A percentile compares a stretch with the other conserved stretches of the same genome.
Conservation (phyloP, 1,284 basidiomycete species). For the Microbotryomycetes sp. region DNA sequence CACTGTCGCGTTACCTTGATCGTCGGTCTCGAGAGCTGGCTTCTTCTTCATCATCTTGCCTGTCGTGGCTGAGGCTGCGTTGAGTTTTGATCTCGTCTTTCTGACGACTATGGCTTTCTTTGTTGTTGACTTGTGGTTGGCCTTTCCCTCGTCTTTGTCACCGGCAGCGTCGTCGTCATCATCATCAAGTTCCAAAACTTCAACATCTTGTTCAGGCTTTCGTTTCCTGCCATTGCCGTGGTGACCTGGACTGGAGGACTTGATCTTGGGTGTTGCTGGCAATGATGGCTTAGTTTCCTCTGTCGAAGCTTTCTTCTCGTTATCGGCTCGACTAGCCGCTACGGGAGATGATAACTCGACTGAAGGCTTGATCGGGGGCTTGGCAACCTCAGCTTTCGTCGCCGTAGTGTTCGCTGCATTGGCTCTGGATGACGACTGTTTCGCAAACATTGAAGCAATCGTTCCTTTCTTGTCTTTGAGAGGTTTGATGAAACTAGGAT, state of each 20-base stretch:
- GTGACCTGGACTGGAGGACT: not conserved
- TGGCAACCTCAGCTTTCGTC: too few species aligned
- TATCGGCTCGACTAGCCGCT: not conserved
- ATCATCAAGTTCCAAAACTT: not conserved
- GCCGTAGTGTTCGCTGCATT: not conserved
- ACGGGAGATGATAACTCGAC: not conserved
- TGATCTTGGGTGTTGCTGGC: not conserved
- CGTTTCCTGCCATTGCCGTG: too few species aligned
- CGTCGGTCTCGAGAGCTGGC: not conserved
- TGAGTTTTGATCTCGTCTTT: not conserved
- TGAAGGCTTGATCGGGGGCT: too few species aligned
- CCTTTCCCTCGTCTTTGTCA: not conserved
- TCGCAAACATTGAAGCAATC: not conserved
- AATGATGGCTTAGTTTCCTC: not conserved
- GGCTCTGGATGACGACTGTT: not conserved
- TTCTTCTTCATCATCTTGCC: not conserved
- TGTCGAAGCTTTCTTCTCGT: not conserved
- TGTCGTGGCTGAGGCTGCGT: not conserved
- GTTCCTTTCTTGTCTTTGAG: not conserved
- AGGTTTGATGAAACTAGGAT: constrained; percentile 60
- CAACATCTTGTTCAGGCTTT: too few species aligned
- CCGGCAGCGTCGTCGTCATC: not conserved
- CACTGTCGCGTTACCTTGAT: not conserved
- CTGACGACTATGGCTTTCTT: too few species aligned
- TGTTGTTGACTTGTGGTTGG: too few species aligned